These are phyloP conservation scores for Podospora anserina DNA, from an alignment of 495 filamentous ascomycete genomes.

Conservation along the genomic window DNA sequence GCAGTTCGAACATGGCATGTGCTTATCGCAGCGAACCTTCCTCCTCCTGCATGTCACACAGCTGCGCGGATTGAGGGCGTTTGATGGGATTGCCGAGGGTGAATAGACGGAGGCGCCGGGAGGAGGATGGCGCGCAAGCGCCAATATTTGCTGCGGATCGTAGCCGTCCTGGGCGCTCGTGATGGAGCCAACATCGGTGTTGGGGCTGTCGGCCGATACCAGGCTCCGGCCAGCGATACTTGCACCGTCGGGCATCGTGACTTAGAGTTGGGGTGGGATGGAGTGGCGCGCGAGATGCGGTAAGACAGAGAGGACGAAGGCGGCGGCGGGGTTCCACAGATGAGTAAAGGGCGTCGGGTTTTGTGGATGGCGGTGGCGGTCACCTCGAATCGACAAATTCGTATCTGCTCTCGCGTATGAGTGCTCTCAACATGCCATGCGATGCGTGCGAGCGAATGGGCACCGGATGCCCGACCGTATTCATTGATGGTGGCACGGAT, in stretches of 20 bases:
- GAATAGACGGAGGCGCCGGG: conserved; percentile 57
- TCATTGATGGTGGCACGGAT: conserved; percentile 2
- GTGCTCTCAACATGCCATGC: conserved; percentile 4
- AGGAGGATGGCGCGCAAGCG: conserved; percentile 62
- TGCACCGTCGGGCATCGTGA: conserved; percentile 21
- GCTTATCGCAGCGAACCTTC: conserved; percentile 81
- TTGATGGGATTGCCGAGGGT: conserved; percentile 38
- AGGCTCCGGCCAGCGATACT: conserved; percentile 8
- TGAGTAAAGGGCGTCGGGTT: background rate
- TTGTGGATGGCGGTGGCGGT: background rate
- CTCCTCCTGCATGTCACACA: conserved; percentile 81
- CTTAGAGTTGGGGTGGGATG: background rate
- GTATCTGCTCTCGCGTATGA: background rate
- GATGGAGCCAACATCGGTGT: conserved; percentile 15
- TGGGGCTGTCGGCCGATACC: conserved; percentile 19
- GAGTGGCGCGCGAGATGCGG: background rate
- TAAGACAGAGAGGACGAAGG: background rate
- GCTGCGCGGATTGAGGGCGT: conserved; percentile 61
- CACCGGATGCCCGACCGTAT: conserved; percentile 1
- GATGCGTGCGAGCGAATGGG: background rate
- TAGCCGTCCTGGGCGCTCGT: conserved; percentile 27
- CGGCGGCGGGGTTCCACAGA: background rate
- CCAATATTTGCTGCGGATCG: conserved; percentile 61
- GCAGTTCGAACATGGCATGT: conserved; percentile 80
- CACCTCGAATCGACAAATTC: conserved; percentile 1